Evolutionary conservation across 495 filamentous ascomycete genomes (phyloP), one percentile per base, ranked within the genome.

Genomic region (Penicillium mononematosum): DNA sequence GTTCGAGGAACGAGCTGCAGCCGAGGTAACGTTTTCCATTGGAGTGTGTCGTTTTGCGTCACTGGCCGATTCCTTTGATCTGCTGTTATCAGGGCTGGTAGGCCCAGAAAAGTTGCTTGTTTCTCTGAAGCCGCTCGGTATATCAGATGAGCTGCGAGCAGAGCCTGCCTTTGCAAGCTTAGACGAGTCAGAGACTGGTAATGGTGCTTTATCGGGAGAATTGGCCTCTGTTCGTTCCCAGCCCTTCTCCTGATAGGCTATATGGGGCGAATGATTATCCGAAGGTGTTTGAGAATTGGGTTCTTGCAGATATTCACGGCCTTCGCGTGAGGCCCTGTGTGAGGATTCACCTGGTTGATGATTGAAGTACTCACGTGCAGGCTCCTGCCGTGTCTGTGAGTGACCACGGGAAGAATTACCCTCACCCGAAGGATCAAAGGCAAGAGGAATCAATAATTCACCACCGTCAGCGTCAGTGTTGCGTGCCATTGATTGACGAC

Each of bases 361-460:
- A 12, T 50, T 43, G 24, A 65, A 64, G 54, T 60, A 74, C 45
- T 60, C 71, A n/a, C 68, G 68, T 72, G 74, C 46, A 63, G 72
- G 36, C 68, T 73, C 62, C 60, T 65, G 51, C 45, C 52, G 50
- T 8, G 48, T 24, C 17, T 74, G 69, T 36, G 70, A 54, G 44
- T 72, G 68, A 32, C 56, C 57, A 41, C 67, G 77, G 16, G 81
- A 78, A 27, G 83, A 65, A 29, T 17, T 58, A 77, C 32, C 84
- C 75, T 29, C 83, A 78, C 19, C 83, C 31, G 85, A 91, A 10
- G 91, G 88, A 63, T 98, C 94, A 44, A 96, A 82, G 27, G 90
- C 90, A 62, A 98, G 85, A 5, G 93, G 92, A 50, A 98, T 94
- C 50, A 95, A 88, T 58, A 95, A 89, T 58, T 88, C 85, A 55